Evolutionary conservation across 805 yeast species (phyloP).

Genomic region (Tetrapisispora phaffii): DNA sequence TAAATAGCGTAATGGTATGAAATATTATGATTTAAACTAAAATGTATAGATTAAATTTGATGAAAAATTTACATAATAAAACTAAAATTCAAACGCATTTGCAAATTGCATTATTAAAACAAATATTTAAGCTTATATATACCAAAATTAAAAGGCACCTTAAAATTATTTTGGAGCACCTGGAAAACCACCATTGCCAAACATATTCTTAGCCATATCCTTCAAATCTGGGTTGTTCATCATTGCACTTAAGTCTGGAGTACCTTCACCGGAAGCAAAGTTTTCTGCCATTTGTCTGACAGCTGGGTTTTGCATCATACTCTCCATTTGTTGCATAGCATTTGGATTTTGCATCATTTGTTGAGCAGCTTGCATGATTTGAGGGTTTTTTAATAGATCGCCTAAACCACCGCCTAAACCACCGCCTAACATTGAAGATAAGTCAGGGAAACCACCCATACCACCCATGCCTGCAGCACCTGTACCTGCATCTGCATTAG

Average conservation of each 20-base stretch:
- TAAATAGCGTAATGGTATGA: not conserved
- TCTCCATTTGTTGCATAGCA: constrained; percentile 56
- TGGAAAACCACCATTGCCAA: constrained; percentile 40
- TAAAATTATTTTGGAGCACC: constrained; percentile 1
- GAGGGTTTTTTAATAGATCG: constrained; percentile 81
- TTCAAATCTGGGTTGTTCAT: constrained; percentile 75
- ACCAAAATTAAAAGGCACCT: not conserved
- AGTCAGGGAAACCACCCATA: constrained; percentile 60
- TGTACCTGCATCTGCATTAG: constrained; percentile 22
- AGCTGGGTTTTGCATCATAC: constrained; percentile 71
- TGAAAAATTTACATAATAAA: not conserved
- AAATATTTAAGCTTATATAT: not conserved
- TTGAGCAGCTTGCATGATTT: constrained; percentile 80
- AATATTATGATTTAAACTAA: too few species aligned
- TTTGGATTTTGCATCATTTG: constrained; percentile 78
- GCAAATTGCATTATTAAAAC: not conserved
- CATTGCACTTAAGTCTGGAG: constrained; percentile 55
- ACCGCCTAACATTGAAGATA: constrained; percentile 65
- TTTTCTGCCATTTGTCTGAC: constrained; percentile 75
- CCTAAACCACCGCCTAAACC: constrained; percentile 52
- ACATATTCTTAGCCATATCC: constrained; percentile 60
- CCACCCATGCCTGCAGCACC: constrained; percentile 21
- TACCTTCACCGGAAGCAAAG: constrained; percentile 51
- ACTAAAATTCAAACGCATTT: not conserved
- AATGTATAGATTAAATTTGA: too few species aligned